Evolutionary conservation across 768 basidiomycete genomes (phyloP).

Genomic region (Pseudohyphozyma bogoriensis): DNA sequence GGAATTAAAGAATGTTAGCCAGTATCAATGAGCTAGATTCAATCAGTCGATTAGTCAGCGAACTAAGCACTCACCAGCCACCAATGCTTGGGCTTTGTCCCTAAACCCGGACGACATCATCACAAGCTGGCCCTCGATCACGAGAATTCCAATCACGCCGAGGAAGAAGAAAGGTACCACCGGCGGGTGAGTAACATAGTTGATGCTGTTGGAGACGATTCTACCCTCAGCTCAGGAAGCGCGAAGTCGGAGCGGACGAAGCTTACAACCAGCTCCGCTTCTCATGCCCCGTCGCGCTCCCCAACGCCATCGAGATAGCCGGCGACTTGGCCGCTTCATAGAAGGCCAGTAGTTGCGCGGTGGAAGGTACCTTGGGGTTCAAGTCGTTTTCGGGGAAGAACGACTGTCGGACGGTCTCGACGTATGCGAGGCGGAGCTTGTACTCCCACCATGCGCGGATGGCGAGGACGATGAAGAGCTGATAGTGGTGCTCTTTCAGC

Average conservation of each 20-base stretch:
- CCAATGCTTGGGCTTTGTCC: neutral
- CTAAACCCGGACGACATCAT: neutral
- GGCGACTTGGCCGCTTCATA: neutral
- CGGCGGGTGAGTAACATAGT: neutral
- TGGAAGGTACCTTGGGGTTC: neutral
- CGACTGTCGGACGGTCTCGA: neutral
- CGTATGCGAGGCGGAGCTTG: neutral
- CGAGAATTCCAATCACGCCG: neutral
- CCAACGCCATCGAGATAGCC: neutral
- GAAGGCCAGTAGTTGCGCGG: neutral
- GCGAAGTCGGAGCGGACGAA: too few species aligned
- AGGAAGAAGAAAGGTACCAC: neutral
- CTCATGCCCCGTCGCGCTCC: neutral
- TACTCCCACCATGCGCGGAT: neutral
- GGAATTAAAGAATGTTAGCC: neutral
- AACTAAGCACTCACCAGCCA: neutral
- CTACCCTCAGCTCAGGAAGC: neutral
- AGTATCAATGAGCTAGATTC: neutral
- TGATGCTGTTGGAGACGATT: neutral
- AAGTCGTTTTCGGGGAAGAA: neutral
- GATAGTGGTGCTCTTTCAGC: neutral
- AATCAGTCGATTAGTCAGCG: too few species aligned
- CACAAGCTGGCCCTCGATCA: neutral
- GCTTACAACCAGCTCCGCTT: neutral
- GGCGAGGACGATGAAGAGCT: neutral